Conservation (phyloP, 805 yeast species). For the Teunomyces cretensis region DNA sequence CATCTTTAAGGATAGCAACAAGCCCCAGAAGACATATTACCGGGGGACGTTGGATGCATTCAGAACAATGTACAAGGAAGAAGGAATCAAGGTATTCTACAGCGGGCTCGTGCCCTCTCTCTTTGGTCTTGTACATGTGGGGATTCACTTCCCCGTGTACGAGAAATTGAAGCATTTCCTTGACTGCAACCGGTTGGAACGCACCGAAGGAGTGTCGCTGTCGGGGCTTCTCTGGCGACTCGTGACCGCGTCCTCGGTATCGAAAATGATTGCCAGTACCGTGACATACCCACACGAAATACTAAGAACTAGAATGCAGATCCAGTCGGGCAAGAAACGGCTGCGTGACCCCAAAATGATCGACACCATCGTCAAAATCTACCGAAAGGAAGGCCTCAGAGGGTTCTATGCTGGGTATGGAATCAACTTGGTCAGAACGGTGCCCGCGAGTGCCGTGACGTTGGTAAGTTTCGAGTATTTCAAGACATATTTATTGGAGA, state of each 20-base stretch:
- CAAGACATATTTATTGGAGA: constrained; percentile 49
- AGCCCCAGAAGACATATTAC: constrained; percentile 46
- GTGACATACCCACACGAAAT: constrained; percentile 96
- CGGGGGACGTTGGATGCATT: constrained; percentile 84
- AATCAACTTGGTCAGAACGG: constrained; percentile 83
- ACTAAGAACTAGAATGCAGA: constrained; percentile 86
- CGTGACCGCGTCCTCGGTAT: constrained; percentile 64
- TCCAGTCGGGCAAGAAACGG: constrained; percentile 31
- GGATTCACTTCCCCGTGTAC: constrained; percentile 93
- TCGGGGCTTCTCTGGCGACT: constrained; percentile 27
- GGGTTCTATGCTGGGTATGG: constrained; percentile 91
- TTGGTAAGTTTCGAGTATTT: constrained; percentile 87
- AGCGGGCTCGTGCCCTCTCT: constrained; percentile 89
- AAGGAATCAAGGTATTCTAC: constrained; percentile 80
- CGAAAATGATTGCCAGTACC: constrained; percentile 86
- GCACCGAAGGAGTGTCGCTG: neutral
- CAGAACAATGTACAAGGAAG: constrained; percentile 69
- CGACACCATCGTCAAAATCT: constrained; percentile 41
- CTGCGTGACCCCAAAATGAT: constrained; percentile 20
- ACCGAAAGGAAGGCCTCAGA: constrained; percentile 64
- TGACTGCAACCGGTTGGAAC: constrained; percentile 6
- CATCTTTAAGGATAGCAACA: constrained; percentile 17
- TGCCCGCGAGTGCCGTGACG: constrained; percentile 95
- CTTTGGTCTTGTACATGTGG: constrained; percentile 89
- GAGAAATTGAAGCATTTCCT: constrained; percentile 71